Evolutionary conservation across 2,329 filamentous ascomycete species (phyloP).

Genomic region (Paraphoma chrysanthemicola): DNA sequence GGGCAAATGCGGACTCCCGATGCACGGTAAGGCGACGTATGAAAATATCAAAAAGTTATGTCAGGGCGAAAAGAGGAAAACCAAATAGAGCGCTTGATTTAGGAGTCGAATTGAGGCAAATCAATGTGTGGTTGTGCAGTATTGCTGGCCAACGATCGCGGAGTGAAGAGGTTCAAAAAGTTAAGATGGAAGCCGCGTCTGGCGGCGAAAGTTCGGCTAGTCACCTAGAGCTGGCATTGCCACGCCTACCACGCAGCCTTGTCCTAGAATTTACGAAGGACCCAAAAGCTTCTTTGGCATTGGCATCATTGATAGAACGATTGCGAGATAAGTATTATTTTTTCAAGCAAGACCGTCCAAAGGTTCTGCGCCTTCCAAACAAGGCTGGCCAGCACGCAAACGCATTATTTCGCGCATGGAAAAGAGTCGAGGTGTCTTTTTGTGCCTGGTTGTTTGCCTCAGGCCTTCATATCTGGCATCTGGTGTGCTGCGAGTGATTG

Average conservation of each 20-base stretch:
- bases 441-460: too few relatives aligned
- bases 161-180: not conserved
- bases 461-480: too few relatives aligned
- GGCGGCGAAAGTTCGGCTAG: not conserved
- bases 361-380: too few relatives aligned
- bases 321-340: too few relatives aligned
- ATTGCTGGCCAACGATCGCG: not conserved
- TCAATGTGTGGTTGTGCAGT: not conserved
- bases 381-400: too few relatives aligned
- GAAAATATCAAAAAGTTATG: not conserved
- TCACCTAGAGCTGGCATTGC: too few relatives aligned
- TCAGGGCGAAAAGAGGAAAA: not conserved
- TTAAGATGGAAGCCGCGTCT: not conserved
- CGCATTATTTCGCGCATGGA: too few relatives aligned
- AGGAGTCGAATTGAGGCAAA: not conserved
- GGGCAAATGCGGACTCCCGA: conserved; percentile 25
- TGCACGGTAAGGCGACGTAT: not conserved
- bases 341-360: too few relatives aligned
- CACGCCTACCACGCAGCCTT: not conserved
- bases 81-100: not conserved
- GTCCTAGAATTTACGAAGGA: not conserved
- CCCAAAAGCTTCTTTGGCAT: not conserved
- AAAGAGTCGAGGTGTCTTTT: too few relatives aligned
- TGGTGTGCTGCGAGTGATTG: not conserved
- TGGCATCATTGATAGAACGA: too few relatives aligned